phyloP scores from a whole-genome alignment of 129 eudicot genomes.

The Centrapalus pauciflorus region DNA sequence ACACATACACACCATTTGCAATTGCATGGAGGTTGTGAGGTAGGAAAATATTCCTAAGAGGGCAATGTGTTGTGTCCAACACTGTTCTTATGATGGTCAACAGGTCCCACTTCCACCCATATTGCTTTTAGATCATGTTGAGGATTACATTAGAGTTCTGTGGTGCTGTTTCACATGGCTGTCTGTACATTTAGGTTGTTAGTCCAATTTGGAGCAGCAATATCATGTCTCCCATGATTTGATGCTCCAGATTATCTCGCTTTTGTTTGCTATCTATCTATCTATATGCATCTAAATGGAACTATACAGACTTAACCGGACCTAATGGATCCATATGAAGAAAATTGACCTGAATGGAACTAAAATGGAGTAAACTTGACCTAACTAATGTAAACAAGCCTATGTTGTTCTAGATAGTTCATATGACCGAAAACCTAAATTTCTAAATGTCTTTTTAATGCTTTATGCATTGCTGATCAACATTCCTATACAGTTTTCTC shows the following conservation, averaged over 20 bases:
- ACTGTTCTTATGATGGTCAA: neutral
- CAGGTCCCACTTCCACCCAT: slow-evolving; percentile 2
- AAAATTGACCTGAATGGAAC: neutral
- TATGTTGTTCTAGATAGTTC: neutral
- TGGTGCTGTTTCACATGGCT: neutral
- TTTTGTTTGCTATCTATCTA: neutral
- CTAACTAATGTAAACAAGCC: neutral
- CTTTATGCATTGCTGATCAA: slow-evolving; percentile 13
- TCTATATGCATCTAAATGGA: neutral
- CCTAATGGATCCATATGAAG: neutral
- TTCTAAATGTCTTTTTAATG: neutral
- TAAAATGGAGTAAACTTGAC: too few species aligned
- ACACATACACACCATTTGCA: too few species aligned
- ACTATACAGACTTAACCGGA: neutral
- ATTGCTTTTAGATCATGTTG: neutral
- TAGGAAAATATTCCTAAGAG: neutral
- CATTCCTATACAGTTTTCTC: slow-evolving; percentile 70
- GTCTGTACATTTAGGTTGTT: neutral
- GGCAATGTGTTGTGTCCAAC: neutral
- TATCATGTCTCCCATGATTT: neutral
- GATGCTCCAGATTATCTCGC: neutral
- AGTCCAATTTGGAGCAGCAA: neutral
- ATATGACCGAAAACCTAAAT: too few species aligned
- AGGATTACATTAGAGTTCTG: neutral
- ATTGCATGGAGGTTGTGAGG: neutral